Evolutionary conservation across 495 filamentous ascomycete species (phyloP), one percentile per base, ranked within the genome.

Genomic region (Letharia lupina): DNA sequence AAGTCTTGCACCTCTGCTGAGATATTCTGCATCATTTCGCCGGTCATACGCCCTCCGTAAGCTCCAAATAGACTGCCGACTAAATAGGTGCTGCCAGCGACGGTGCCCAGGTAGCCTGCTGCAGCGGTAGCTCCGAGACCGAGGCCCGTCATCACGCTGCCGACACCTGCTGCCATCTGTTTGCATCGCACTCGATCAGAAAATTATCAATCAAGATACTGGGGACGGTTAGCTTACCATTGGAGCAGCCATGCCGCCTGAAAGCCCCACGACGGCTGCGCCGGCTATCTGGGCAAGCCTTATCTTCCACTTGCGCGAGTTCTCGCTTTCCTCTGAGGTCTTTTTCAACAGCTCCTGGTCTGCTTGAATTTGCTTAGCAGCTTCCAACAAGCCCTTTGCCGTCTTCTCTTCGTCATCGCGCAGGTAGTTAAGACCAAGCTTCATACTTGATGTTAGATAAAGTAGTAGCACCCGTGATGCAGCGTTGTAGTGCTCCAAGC

Each of bases 21-120:
- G 75, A 96, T 94, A 54, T 86, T 81, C 67, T 93, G 91, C 83
- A 97, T 89, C 85, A 91, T 89, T 72, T 90, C 84, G 41, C 88
- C 87, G 3, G 88, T 89, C 85, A 94, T 91, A 18, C 88, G 82
- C 16, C 86, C 90, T 35, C 92, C 92, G 73, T 94, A 96, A 12
- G 92, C 89, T 41, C 93, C 93, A 71, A 98, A 96, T 16, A 98
- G 75, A 60, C 87, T 84, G 8, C 91, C 93, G 28, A 96, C 88
- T 52, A 91, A 76, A 20, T 92, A 84, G 9, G 84, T 82, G 69
- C 86, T 96, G 35, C 89, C 83, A 15, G 91, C 89, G 62, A 97
- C 74, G 18, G 86, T 79, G 18, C 91, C 94, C 0, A 98, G 77
- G 64, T 96, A 87, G 11, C 86, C 84, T 16, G 91, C 91, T 33